phyloP scores from a whole-genome alignment of 1,284 basidiomycete genomes.

The Somion occarium region DNA sequence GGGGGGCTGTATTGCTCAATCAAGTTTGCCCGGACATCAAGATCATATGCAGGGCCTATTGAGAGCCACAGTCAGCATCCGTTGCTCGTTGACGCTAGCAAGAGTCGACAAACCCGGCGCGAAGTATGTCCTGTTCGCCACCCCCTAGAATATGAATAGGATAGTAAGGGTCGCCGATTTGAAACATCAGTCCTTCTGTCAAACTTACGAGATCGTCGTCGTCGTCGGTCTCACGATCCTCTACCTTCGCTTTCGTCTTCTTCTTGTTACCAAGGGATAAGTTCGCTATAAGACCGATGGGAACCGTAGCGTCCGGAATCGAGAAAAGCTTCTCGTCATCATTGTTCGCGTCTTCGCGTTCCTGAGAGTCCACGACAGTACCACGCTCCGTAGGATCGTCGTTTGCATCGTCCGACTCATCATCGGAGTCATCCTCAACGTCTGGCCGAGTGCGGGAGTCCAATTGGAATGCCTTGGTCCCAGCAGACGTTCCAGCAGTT shows the following conservation, averaged over 20 bases:
- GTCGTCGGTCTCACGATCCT: slow-evolving; percentile 40
- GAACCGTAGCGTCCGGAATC: slow-evolving; percentile 64
- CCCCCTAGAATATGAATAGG: slow-evolving; percentile 35
- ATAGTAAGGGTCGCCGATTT: background rate
- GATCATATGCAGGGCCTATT: slow-evolving; percentile 64
- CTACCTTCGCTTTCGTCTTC: slow-evolving; percentile 33
- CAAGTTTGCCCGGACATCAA: slow-evolving; percentile 62
- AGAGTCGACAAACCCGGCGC: slow-evolving; percentile 50
- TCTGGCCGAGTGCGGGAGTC: slow-evolving; percentile 29
- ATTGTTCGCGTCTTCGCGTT: slow-evolving; percentile 32
- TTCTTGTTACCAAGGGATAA: slow-evolving; percentile 52
- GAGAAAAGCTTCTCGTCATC: slow-evolving; percentile 41
- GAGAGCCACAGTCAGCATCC: background rate
- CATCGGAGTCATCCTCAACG: slow-evolving; percentile 21
- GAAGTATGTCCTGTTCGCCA: slow-evolving; percentile 81
- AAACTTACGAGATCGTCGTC: slow-evolving; percentile 61
- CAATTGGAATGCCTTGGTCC: slow-evolving; percentile 36
- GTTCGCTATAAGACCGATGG: slow-evolving; percentile 69
- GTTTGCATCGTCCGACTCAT: slow-evolving; percentile 9
- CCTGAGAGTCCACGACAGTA: slow-evolving; percentile 12
- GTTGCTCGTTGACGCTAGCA: background rate
- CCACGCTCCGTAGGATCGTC: slow-evolving; percentile 24
- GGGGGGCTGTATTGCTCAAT: slow-evolving; percentile 80
- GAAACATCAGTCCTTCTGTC: background rate
- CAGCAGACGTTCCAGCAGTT: slow-evolving; percentile 23